phyloP scores from a whole-genome alignment of 2,329 filamentous ascomycete genomes.

The Simplicillium aogashimaense region DNA sequence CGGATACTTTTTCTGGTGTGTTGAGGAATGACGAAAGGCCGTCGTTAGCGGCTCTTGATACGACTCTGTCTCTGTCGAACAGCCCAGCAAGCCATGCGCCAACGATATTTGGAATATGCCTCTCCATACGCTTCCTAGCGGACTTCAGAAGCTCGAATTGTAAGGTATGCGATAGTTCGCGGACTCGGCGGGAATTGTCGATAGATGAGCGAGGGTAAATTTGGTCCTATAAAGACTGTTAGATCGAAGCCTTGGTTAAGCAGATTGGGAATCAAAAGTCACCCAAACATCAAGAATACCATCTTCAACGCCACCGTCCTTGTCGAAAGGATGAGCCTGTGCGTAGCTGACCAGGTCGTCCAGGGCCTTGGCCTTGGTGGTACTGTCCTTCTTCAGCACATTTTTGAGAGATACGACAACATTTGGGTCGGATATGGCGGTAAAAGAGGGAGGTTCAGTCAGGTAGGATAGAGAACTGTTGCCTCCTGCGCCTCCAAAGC shows the following conservation, averaged over 20 bases:
- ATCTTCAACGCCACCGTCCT: slow-evolving; percentile 62
- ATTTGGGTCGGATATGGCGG: slow-evolving; percentile 66
- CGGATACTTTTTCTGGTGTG: slow-evolving; percentile 66
- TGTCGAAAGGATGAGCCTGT: slow-evolving; percentile 39
- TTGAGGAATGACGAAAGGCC: slow-evolving; percentile 67
- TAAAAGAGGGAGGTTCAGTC: slow-evolving; percentile 73
- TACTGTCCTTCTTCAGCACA: slow-evolving; percentile 83
- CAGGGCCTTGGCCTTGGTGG: slow-evolving; percentile 80
- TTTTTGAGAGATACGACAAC: slow-evolving; percentile 89
- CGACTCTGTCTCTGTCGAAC: slow-evolving; percentile 74
- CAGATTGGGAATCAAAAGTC: slow-evolving; percentile 7
- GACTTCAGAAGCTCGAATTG: slow-evolving; percentile 55
- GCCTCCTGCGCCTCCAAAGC: slow-evolving; percentile 27
- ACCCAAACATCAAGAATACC: slow-evolving; percentile 84
- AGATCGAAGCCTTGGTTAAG: neutral
- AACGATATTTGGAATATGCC: slow-evolving; percentile 64
- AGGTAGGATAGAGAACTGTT: slow-evolving; percentile 68
- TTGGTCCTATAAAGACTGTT: slow-evolving; percentile 49
- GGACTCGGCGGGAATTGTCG: slow-evolving; percentile 78
- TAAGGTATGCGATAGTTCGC: slow-evolving; percentile 72
- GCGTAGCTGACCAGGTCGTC: slow-evolving; percentile 70
- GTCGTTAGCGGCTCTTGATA: slow-evolving; percentile 66
- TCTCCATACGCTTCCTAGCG: slow-evolving; percentile 74
- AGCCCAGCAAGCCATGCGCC: slow-evolving; percentile 86
- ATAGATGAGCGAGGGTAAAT: slow-evolving; percentile 84